Conservation (phyloP, 2,329 filamentous ascomycete species). For the Cercospora janseana region DNA sequence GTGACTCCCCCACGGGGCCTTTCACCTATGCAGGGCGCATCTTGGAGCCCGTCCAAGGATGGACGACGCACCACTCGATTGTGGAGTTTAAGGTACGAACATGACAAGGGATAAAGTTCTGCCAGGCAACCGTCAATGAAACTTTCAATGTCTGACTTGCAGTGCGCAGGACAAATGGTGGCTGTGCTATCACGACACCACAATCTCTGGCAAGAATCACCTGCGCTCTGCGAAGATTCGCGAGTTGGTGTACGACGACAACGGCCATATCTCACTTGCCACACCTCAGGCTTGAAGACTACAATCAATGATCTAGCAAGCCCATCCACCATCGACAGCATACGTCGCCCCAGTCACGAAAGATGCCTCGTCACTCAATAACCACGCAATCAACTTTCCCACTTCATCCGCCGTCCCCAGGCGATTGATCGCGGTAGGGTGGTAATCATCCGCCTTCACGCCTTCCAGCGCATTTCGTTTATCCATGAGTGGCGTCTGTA, state of each 20-base stretch:
- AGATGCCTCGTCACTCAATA: conserved; percentile 48
- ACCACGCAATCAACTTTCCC: conserved; percentile 45
- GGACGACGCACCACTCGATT: conserved; percentile 80
- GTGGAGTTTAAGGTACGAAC: conserved; percentile 59
- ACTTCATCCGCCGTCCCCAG: conserved; percentile 28
- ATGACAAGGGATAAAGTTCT: no score
- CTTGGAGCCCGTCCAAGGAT: conserved; percentile 72
- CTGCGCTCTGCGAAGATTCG: conserved; percentile 70
- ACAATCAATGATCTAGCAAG: conserved; percentile 18
- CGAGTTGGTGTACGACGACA: conserved; percentile 69
- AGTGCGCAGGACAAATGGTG: conserved; percentile 66
- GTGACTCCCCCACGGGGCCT: conserved; percentile 64
- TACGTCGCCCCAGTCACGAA: conserved; percentile 51
- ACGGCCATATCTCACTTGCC: conserved; percentile 57
- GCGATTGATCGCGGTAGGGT: conserved; percentile 29
- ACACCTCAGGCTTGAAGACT: conserved; percentile 24
- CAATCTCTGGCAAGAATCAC: conserved; percentile 66
- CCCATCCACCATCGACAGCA: conserved; percentile 48
- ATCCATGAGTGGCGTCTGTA: conserved; percentile 33
- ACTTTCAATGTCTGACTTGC: no score
- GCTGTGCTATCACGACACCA: conserved; percentile 73
- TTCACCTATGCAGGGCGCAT: conserved; percentile 71
- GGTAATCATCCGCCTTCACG: conserved; percentile 25
- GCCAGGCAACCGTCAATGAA: no score
- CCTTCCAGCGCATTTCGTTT: conserved; percentile 34